Evolutionary conservation across 164 flowering plant genomes (phyloP).

Genomic region (Berberis thunbergii): DNA sequence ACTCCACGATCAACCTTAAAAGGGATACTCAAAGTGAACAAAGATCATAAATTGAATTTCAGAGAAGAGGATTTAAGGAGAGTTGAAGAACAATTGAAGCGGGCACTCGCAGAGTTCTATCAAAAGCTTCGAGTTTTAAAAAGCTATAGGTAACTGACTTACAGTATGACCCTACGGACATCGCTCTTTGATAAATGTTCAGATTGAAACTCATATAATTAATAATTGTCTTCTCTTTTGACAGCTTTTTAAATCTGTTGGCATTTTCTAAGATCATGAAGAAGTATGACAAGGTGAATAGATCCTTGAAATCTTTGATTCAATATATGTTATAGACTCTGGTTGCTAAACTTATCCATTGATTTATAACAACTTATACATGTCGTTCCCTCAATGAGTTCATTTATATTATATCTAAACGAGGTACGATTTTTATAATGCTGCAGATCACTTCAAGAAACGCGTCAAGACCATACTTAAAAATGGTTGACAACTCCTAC

Average conservation of each 20-base stretch:
- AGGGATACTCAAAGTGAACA: constrained; percentile 8
- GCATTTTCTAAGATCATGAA: constrained; percentile 82
- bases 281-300: constrained; percentile 75
- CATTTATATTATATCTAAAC: neutral
- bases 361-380: neutral
- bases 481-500: constrained; percentile 51
- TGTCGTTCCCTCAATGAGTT: neutral
- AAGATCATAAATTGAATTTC: constrained; percentile 16
- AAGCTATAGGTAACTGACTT: constrained; percentile 41
- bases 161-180: neutral
- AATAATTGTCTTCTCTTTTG: neutral
- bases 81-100: constrained; percentile 36
- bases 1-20: constrained; percentile 30
- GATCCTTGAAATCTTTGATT: neutral
- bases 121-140: constrained; percentile 48
- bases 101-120: constrained; percentile 46
- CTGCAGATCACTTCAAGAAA: constrained; percentile 45
- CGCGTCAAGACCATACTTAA: constrained; percentile 50
- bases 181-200: neutral
- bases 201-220: neutral
- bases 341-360: neutral
- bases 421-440: neutral
- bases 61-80: constrained; percentile 39
- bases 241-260: constrained; percentile 60
- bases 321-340: neutral